Evolutionary conservation across 805 yeast genomes (phyloP).

Genomic region (Yamadazyma nakazawae): DNA sequence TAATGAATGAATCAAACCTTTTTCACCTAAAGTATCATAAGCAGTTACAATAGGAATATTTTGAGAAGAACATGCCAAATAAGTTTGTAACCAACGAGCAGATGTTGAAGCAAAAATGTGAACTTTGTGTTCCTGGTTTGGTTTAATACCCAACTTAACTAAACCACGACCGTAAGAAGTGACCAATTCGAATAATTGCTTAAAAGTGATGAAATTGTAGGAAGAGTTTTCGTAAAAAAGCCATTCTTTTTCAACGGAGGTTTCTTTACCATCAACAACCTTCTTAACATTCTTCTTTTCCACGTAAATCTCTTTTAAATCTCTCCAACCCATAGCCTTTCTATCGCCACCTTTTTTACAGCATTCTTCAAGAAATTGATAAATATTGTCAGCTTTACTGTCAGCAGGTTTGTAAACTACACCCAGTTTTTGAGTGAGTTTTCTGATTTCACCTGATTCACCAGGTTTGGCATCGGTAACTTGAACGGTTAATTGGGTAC

Average conservation of each 20-base stretch:
- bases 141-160: conserved; percentile 64
- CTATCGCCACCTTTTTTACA: conserved; percentile 52
- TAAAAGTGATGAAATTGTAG: conserved; percentile 64
- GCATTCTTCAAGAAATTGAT: conserved; percentile 65
- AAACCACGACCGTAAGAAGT: conserved; percentile 72
- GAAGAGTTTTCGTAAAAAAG: conserved; percentile 72
- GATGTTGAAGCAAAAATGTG: conserved; percentile 90
- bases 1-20: conserved; percentile 82
- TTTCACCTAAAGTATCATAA: conserved; percentile 90
- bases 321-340: conserved; percentile 75
- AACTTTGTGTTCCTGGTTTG: conserved; percentile 56
- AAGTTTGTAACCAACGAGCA: conserved; percentile 86
- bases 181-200: conserved; percentile 49
- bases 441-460: conserved; percentile 83
- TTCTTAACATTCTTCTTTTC: conserved; percentile 76
- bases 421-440: conserved; percentile 46
- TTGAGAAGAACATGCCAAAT: conserved; percentile 74
- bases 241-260: conserved; percentile 82
- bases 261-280: conserved; percentile 71
- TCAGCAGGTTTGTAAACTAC: conserved; percentile 61
- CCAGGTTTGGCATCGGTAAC: conserved; percentile 71
- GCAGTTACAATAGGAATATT: conserved; percentile 89
- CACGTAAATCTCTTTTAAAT: conserved; percentile 64
- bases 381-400: conserved; percentile 62
- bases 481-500: conserved; percentile 42